Conservation (phyloP, 768 basidiomycete genomes). For the Naganishia onofrii region DNA sequence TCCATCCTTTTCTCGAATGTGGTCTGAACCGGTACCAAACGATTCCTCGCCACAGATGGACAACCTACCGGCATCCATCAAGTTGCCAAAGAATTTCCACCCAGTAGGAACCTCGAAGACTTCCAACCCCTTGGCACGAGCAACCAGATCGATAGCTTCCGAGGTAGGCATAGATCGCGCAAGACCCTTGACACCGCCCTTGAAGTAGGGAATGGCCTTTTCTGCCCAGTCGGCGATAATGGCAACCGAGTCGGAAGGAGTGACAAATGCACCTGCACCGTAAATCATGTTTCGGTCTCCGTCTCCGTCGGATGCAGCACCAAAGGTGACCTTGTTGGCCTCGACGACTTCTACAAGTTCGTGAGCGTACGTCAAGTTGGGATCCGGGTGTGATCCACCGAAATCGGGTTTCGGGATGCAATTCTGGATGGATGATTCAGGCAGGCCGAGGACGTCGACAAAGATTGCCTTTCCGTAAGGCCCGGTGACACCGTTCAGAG, state of each 20-base stretch:
- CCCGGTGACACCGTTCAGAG: constrained; percentile 92
- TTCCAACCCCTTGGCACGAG: constrained; percentile 86
- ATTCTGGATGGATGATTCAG: constrained; percentile 80
- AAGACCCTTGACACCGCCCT: constrained; percentile 86
- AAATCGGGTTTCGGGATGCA: constrained; percentile 89
- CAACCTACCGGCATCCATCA: constrained; percentile 97
- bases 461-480: constrained; percentile 90
- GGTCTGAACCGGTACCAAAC: constrained; percentile 99
- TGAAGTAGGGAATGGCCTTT: constrained; percentile 55
- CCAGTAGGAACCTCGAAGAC: constrained; percentile 97
- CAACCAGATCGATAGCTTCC: constrained; percentile 93
- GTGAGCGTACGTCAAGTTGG: constrained; percentile 96
- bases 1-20: constrained; percentile 99
- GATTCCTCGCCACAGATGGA: constrained; percentile 99
- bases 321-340: constrained; percentile 77
- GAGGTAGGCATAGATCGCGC: constrained; percentile 97
- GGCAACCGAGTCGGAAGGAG: constrained; percentile 94
- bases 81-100: constrained; percentile 99
- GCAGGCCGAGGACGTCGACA: constrained; percentile 74
- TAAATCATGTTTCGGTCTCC: constrained; percentile 99
- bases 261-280: constrained; percentile 95
- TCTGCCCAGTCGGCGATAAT: constrained; percentile 94
- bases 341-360: constrained; percentile 90
- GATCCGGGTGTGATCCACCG: constrained; percentile 96
- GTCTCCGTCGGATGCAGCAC: constrained; percentile 95